A percentile compares a stretch with the other conserved stretches of the same genome.
Evolutionary conservation across 139 green algal species (phyloP).

Genomic region (Auxenochlorella pyrenoidosa): DNA sequence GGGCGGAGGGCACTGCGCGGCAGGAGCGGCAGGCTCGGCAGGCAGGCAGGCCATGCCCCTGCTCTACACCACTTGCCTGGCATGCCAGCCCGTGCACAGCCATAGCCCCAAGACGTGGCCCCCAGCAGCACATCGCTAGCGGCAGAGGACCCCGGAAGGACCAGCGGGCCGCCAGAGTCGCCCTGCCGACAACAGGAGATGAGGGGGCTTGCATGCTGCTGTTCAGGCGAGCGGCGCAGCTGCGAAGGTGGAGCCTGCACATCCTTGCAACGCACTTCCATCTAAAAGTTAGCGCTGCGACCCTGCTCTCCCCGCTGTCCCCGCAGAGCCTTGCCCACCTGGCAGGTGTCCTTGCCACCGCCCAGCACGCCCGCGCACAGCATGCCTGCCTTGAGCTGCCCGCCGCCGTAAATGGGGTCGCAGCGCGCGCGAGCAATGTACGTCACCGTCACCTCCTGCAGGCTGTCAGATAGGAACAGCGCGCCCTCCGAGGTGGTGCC

Average conservation of each 20-base stretch:
- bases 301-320: not conserved
- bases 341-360: slow-evolving; percentile 24
- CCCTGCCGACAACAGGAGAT: not conserved
- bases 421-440: not conserved
- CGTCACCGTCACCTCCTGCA: slow-evolving; percentile 7
- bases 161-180: slow-evolving; percentile 26
- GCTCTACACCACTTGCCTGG: not conserved
- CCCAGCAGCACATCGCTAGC: not conserved
- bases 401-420: not conserved
- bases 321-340: not conserved
- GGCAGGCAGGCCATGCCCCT: not conserved
- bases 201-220: not conserved
- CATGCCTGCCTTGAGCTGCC: slow-evolving; percentile 2
- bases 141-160: not conserved
- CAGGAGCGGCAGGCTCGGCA: not conserved
- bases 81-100: slow-evolving; percentile 1
- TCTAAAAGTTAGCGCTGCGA: too few relatives aligned
- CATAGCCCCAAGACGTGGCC: slow-evolving; percentile 4
- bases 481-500: slow-evolving; percentile 13
- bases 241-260: too few relatives aligned
- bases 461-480: not conserved
- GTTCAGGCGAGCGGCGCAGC: too few relatives aligned
- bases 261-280: too few relatives aligned
- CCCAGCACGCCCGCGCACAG: slow-evolving; percentile 12
- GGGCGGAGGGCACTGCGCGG: not conserved